Percentiles rank a stretch among this genome's conserved stretches.
Evolutionary conservation across 179 eudicot species (phyloP).

Genomic region (Beta lomatogona): DNA sequence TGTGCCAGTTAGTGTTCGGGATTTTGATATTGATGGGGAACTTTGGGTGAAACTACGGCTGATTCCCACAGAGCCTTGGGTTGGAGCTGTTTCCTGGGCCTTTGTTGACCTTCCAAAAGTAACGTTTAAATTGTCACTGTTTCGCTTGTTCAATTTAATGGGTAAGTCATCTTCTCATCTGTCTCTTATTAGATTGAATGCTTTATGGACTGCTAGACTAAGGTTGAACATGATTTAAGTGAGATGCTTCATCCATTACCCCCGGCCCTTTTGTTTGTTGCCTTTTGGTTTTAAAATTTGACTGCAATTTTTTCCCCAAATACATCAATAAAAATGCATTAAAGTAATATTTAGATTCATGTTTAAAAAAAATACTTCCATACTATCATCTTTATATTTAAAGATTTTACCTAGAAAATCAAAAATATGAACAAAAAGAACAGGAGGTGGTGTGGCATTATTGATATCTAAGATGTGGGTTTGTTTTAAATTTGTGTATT

Average conservation of each 20-base stretch:
- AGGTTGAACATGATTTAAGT: background rate
- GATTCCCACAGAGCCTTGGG: constrained; percentile 93
- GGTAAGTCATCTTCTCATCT: constrained; percentile 48
- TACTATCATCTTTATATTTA: too few relatives aligned
- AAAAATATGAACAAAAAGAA: background rate
- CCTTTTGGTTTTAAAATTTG: background rate
- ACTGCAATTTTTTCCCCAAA: background rate
- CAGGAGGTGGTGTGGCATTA: background rate
- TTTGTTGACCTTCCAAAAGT: constrained; percentile 98
- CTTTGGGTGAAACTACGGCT: constrained; percentile 90
- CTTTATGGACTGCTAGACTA: background rate
- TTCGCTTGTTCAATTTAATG: constrained; percentile 95
- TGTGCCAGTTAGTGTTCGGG: constrained; percentile 88
- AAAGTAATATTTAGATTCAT: background rate
- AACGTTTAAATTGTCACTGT: constrained; percentile 79
- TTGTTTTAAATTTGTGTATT: background rate
- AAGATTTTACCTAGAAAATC: background rate
- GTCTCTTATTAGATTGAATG: background rate
- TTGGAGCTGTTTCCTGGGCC: constrained; percentile 96
- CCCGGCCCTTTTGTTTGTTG: background rate
- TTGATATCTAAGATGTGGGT: background rate
- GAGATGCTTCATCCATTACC: background rate
- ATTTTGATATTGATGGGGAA: constrained; percentile 98
- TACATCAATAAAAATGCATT: background rate
- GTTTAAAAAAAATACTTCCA: background rate